Conservation (phyloP, 768 basidiomycete genomes). For the Leucocoprinus birnbaumii region DNA sequence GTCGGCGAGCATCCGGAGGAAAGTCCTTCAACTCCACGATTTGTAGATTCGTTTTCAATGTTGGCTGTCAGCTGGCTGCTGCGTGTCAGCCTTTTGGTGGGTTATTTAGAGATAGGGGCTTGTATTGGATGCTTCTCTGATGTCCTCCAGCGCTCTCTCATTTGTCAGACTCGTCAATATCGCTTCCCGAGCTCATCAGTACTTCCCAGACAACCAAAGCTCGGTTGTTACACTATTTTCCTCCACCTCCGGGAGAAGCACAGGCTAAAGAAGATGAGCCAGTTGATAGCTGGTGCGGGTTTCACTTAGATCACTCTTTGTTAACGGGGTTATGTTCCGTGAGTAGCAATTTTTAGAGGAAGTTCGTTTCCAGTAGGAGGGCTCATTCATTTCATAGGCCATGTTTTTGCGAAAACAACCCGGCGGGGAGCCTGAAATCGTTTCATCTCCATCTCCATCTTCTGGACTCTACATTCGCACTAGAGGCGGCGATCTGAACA, state of each 20-base stretch:
- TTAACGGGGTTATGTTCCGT: slow-evolving; percentile 93
- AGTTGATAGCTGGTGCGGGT: slow-evolving; percentile 91
- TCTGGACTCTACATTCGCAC: slow-evolving; percentile 93
- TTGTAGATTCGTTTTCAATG: slow-evolving; percentile 70
- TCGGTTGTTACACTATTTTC: slow-evolving; percentile 94
- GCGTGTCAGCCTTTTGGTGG: slow-evolving; percentile 93
- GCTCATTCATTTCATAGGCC: slow-evolving; percentile 46
- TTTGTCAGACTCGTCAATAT: slow-evolving; percentile 61
- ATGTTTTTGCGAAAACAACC: slow-evolving; percentile 69
- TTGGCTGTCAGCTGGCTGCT: slow-evolving; percentile 76
- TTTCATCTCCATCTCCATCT: slow-evolving; percentile 66
- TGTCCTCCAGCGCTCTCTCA: slow-evolving; percentile 54
- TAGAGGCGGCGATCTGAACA: slow-evolving; percentile 72
- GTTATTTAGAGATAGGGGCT: slow-evolving; percentile 10
- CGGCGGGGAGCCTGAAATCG: slow-evolving; percentile 37
- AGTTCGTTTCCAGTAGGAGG: not conserved
- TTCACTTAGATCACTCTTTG: slow-evolving; percentile 89
- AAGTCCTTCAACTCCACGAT: not conserved
- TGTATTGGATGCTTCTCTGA: not conserved
- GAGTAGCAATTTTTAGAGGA: slow-evolving; percentile 19
- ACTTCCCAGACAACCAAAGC: slow-evolving; percentile 87
- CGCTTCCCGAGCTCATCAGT: slow-evolving; percentile 68
- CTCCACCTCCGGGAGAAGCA: slow-evolving; percentile 45
- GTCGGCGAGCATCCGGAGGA: not conserved
- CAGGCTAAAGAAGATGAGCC: slow-evolving; percentile 51